A percentile compares a stretch with the other conserved stretches of the same genome.
Conservation (phyloP, 306 rosid species). For the Quercus aquifolioides region DNA sequence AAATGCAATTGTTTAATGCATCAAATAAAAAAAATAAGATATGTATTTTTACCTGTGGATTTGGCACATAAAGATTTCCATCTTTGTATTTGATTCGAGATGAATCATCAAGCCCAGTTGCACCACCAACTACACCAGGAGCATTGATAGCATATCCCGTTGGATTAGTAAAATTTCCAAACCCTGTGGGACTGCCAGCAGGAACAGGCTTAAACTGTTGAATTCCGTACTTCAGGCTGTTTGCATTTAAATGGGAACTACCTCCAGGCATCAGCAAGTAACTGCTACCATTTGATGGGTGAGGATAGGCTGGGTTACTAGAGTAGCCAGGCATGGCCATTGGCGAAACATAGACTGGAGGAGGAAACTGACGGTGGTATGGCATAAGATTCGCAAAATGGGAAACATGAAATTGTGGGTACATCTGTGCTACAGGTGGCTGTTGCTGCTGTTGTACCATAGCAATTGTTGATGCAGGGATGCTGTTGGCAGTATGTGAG, state of each 20-base stretch:
- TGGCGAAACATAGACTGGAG: constrained; percentile 97
- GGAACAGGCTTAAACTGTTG: constrained; percentile 95
- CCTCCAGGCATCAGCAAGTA: constrained; percentile 96
- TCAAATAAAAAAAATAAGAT: background rate
- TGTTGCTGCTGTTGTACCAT: constrained; percentile 78
- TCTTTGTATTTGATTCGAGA: constrained; percentile 92
- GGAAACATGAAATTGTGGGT: constrained; percentile 92
- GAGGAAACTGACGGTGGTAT: constrained; percentile 76
- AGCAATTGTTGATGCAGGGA: constrained; percentile 66
- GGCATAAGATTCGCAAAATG: constrained; percentile 93
- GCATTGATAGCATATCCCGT: constrained; percentile 78
- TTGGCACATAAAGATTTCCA: constrained; percentile 78
- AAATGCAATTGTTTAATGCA: background rate
- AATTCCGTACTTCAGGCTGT: constrained; percentile 82
- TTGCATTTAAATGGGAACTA: constrained; percentile 81
- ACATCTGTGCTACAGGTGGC: constrained; percentile 84
- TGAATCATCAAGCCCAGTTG: constrained; percentile 79
- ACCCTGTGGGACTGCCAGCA: constrained; percentile 78
- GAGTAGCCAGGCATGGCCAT: constrained; percentile 96
- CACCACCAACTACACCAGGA: constrained; percentile 88
- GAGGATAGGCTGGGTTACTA: constrained; percentile 81
- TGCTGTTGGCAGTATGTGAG: constrained; percentile 48
- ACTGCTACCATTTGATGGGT: constrained; percentile 80
- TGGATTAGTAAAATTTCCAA: constrained; percentile 75
- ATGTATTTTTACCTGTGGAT: constrained; percentile 69